phyloP scores from a whole-genome alignment of 2,329 filamentous ascomycete species.

The Epichloe typhina region DNA sequence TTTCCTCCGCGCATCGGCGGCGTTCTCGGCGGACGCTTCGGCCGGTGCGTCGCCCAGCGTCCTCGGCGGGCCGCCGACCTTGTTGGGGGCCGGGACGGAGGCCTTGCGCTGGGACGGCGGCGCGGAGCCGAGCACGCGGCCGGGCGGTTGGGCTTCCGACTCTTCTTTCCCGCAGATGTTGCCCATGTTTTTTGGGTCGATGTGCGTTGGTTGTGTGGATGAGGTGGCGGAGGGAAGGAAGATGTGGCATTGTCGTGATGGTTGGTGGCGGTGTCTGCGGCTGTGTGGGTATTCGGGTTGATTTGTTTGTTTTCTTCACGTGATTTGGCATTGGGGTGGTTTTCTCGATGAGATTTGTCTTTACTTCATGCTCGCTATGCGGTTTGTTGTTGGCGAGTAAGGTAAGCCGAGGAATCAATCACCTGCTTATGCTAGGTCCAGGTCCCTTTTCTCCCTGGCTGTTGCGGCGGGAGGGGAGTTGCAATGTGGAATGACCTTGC shows the following conservation, averaged over 20 bases:
- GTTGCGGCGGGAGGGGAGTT: no score
- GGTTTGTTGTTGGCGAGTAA: no score
- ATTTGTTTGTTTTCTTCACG: no score
- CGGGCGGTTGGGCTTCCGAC: constrained; percentile 51
- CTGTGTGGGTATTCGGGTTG: background rate
- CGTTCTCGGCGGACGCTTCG: constrained; percentile 11
- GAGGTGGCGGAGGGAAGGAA: background rate
- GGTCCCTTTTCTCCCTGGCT: no score
- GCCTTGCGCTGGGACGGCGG: constrained; percentile 32
- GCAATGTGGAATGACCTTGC: no score
- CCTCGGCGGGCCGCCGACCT: constrained; percentile 43
- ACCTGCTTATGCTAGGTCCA: no score
- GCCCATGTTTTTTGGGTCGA: constrained; percentile 47
- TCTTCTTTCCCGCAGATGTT: constrained; percentile 75
- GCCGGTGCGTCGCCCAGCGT: constrained; percentile 45
- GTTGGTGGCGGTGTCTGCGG: background rate
- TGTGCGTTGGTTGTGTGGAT: no score
- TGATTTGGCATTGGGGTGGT: no score
- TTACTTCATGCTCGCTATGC: no score
- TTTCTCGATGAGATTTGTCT: no score
- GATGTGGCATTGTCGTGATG: background rate
- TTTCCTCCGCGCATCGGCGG: constrained; percentile 47
- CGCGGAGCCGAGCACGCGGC: constrained; percentile 53
- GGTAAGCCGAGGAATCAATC: no score
- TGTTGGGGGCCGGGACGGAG: constrained; percentile 29